A percentile compares a stretch with the other conserved stretches of the same genome.
These are phyloP conservation scores for Simmondsia chinensis DNA, from an alignment of 148 eudicot species.

Conservation along the genomic window DNA sequence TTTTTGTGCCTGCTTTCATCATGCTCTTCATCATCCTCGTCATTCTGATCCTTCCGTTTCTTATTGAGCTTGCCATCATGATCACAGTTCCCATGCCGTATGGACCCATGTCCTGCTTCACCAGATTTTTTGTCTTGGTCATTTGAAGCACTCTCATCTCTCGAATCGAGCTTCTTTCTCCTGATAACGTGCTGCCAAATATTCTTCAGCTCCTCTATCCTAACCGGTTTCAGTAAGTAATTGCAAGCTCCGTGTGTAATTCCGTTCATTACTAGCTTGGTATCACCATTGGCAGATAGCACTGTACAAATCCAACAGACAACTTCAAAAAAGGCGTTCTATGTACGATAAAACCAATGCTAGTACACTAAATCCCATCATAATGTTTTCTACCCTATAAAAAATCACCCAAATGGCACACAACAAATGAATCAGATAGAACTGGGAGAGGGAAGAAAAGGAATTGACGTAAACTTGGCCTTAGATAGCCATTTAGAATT, in stretches of 20 bases:
- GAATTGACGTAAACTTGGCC: too few species aligned
- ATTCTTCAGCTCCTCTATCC: slow-evolving; percentile 58
- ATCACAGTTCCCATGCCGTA: slow-evolving; percentile 27
- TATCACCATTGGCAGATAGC: slow-evolving; percentile 55
- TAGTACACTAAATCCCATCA: not conserved
- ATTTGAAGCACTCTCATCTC: slow-evolving; percentile 23
- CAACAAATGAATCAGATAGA: too few species aligned
- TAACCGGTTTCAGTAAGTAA: slow-evolving; percentile 57
- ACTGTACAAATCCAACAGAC: slow-evolving; percentile 27
- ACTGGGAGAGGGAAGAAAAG: too few species aligned
- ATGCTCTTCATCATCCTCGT: slow-evolving; percentile 30
- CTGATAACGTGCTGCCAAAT: slow-evolving; percentile 67
- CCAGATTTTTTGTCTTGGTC: slow-evolving; percentile 18
- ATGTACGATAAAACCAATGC: not conserved
- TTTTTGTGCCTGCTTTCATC: slow-evolving; percentile 34
- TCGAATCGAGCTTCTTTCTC: slow-evolving; percentile 30
- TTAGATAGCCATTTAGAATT: too few species aligned
- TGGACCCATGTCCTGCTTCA: slow-evolving; percentile 27
- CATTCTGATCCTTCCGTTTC: slow-evolving; percentile 48
- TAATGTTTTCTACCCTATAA: not conserved
- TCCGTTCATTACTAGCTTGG: slow-evolving; percentile 63
- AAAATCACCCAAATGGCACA: slow-evolving; percentile 5
- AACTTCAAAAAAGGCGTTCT: not conserved
- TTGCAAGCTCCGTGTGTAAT: slow-evolving; percentile 64
- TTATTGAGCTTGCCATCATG: slow-evolving; percentile 26